Base-by-base conservation (phyloP, 805 yeast genomes). In the Candida michaelii region DNA sequence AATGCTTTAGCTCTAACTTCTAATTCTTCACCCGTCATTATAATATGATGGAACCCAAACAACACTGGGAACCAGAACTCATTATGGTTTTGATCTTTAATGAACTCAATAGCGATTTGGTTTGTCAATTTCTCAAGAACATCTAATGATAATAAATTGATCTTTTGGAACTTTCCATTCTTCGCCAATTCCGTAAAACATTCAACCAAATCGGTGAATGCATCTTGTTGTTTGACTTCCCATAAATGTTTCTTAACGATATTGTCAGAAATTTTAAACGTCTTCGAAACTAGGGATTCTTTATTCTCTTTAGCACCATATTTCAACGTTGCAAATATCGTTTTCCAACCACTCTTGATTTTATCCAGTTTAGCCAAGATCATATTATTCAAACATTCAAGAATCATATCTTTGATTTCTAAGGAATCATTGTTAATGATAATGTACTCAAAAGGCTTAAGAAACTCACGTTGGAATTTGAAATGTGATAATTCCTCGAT, bases 401-500 rank as follows among this genome's bases (percentile, higher is more conserved):
- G 71, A 7, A 88, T 89, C 89, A 91, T 82, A 43, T 86, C 93
- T 57, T 85, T 86, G 19, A 89, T 91, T 40, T 82, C 85, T 8
- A 74, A 60, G 23, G 83, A 80, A 11, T 73, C 73, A 48, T 87
- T 85, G 58, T 88, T 79, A 41, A 71, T 63, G 53, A 93, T 74
- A 16, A 89, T 82, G 58, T 83, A 83, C 51, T 85, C 88, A 63
- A 90, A 93, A 1, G 99, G 99, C 56, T 82, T 80, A 59, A 93
- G 74, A 56, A 93, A 95, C 58, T 91, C 97, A 54, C 85, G 84
- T 62, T 93, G 99, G 69, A 93, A 93, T 62, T 86, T 89, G 74
- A 93, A 93, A 56, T 95, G 96, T 0, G 97, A 77, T 62, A 93
- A 77, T 62, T 93, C 99, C 44, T 93, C 98, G 48, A 93, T 79